Base-by-base conservation (phyloP, 345 rosid genomes). In the Arabis alpina region DNA sequence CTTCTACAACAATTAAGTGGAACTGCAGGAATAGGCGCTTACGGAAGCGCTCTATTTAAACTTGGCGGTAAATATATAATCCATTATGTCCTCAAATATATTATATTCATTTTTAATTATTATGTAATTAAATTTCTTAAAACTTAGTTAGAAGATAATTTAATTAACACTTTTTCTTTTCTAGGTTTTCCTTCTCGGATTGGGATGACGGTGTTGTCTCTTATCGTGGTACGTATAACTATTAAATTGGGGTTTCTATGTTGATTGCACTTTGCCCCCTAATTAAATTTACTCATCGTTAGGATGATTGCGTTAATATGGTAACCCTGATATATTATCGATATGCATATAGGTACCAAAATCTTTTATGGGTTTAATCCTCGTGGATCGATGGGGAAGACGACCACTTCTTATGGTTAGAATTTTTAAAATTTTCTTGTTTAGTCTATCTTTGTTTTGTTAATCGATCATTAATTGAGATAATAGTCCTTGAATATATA, bases 321-420 rank as follows among this genome's bases (percentile, higher is more conserved):
- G 5, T 61, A 41, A 42, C 64, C 54, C 25, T 3, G 19, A 3
- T 53, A 27, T 8, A 25, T 50, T 41, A 11, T 52, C 37, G 39
- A 61, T 32, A 24, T 13, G 19, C 61, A 53, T 16, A 39, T 34
- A 74, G 78, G 73, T 74, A 47, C 78, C 78, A 27, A 74, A 74
- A 61, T 74, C 74, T 52, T 61, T 68, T 15, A 61, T 74, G 78
- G 78, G 78, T 37, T 34, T 74, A 68, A 13, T 74, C 16, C 66
- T 74, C 7, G 78, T 74, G 43, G 78, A 74, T 34, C 72, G 72
- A 69, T 67, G 72, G 78, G 78, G 78, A 36, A 67, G 78, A 58
- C 78, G 78, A 5, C 73, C 78, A 51, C 78, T 74, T 67, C 74
- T 74, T 36, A 74, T 74, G 68, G 78, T 74, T 39, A 64, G 66